Evolutionary conservation across 345 rosid genomes (phyloP), one percentile per base, ranked within the genome.

Genomic region (Microcos paniculata): DNA sequence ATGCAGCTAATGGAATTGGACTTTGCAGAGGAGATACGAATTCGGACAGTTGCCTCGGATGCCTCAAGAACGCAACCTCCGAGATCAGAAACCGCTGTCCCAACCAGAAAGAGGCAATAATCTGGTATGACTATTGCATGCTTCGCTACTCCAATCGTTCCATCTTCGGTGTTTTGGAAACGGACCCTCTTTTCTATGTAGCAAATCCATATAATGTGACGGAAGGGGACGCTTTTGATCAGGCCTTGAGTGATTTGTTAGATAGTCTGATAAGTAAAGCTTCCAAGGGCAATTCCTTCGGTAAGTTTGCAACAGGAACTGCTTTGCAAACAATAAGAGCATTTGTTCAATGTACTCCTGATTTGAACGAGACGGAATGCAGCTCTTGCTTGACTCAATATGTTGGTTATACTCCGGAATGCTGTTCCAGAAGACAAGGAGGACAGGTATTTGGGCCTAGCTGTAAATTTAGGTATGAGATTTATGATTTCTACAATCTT

Each of bases 281-380:
- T 24, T 72, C 85, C 0, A 38, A 72, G 0, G 85, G 82, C 0
- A 67, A 55, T 23, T 71, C 80, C 2, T 51, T 13, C 11, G 48
- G 35, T 1, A 84, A 80, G 52, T 82, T 71, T 24, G 85, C 87
- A 0, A 51, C 62, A 1, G 80, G 79, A 3, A 71, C 55, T 0
- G 18, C 45, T 26, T 42, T 43, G 3, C 68, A 65, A 16, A 71
- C 59, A 1, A n/a, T 87, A 21, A 80, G 82, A 33, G 83, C 79
- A 46, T 68, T 80, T 19, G 83, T 80, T 46, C 87, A 84, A 76
- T 84, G 86, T 58, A 87, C 90, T 9, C 87, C 90, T 8, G 85
- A 85, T 66, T 73, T 83, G 73, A 46, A 79, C 0, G 4, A 42
- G 19, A 12, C 1, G 12, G 62, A 58, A 2, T 83, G 83, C 74